These are phyloP conservation scores for Parafenestella ontariensis DNA, from an alignment of 2,329 filamentous ascomycete genomes.

Conservation along the genomic window DNA sequence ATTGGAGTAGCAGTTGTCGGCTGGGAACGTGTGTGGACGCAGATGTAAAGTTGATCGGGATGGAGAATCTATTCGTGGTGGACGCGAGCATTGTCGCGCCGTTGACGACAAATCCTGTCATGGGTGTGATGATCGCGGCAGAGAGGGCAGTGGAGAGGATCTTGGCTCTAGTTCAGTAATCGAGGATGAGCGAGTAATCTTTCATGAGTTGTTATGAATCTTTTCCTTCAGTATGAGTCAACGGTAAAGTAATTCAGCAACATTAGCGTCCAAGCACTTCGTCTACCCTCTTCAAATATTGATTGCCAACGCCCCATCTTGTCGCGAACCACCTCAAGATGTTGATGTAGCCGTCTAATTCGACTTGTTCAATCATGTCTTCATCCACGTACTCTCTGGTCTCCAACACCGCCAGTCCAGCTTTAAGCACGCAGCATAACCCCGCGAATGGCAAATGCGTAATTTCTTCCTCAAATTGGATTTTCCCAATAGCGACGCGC, in stretches of 20 bases:
- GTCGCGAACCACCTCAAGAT: background rate
- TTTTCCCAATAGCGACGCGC: slow-evolving; percentile 6
- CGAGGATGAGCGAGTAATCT: background rate
- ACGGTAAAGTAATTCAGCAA: too few species aligned
- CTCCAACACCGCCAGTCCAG: slow-evolving; percentile 19
- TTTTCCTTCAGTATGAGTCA: too few species aligned
- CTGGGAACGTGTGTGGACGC: slow-evolving; percentile 60
- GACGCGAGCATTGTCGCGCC: slow-evolving; percentile 60
- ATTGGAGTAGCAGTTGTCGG: slow-evolving; percentile 62
- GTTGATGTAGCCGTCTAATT: background rate
- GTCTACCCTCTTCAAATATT: background rate
- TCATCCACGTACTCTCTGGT: background rate
- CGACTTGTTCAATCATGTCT: background rate
- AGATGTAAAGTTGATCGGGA: slow-evolving; percentile 57
- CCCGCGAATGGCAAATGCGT: slow-evolving; percentile 17
- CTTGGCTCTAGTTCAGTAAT: slow-evolving; percentile 29
- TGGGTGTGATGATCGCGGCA: slow-evolving; percentile 62
- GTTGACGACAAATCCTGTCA: slow-evolving; percentile 62
- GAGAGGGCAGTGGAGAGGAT: slow-evolving; percentile 62
- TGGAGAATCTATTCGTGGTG: slow-evolving; percentile 60
- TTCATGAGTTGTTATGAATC: background rate
- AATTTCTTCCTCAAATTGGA: slow-evolving; percentile 7
- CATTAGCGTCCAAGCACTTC: background rate
- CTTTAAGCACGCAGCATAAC: slow-evolving; percentile 17
- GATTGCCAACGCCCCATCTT: background rate